Conservation (phyloP, 805 yeast species). For the Candida taoyuanica region DNA sequence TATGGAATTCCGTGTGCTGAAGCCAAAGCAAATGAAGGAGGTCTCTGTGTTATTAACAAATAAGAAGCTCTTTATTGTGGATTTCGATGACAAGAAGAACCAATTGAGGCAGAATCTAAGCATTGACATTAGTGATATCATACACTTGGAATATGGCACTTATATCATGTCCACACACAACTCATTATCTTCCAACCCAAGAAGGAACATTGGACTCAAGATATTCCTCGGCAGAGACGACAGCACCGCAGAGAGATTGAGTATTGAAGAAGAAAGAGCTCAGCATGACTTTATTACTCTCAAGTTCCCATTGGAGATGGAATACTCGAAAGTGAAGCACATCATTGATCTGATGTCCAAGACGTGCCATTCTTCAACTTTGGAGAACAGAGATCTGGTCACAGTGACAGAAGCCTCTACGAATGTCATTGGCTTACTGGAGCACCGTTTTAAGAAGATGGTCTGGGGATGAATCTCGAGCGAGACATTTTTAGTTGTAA, state of each 20-base stretch:
- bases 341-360: slow-evolving; percentile 23
- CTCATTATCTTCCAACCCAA: slow-evolving; percentile 25
- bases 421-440: slow-evolving; percentile 32
- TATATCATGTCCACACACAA: slow-evolving; percentile 22
- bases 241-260: background rate
- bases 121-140: slow-evolving; percentile 19
- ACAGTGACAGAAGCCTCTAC: slow-evolving; percentile 34
- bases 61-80: slow-evolving; percentile 18
- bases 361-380: slow-evolving; percentile 21
- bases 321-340: slow-evolving; percentile 21
- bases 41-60: slow-evolving; percentile 23
- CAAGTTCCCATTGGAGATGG: slow-evolving; percentile 25
- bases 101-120: slow-evolving; percentile 15
- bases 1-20: slow-evolving; percentile 18
- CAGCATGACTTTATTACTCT: slow-evolving; percentile 14
- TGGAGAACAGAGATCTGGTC: slow-evolving; percentile 31
- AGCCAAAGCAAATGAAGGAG: slow-evolving; percentile 7
- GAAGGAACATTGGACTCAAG: slow-evolving; percentile 30
- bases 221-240: slow-evolving; percentile 12
- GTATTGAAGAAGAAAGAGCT: slow-evolving; percentile 1
- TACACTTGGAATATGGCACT: slow-evolving; percentile 29
- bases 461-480: slow-evolving; percentile 32
- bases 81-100: slow-evolving; percentile 19
- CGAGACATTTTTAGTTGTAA: background rate
- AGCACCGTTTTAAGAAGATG: slow-evolving; percentile 33